phyloP scores from a whole-genome alignment of 2,329 filamentous ascomycete species.

The Botryotinia calthae region DNA sequence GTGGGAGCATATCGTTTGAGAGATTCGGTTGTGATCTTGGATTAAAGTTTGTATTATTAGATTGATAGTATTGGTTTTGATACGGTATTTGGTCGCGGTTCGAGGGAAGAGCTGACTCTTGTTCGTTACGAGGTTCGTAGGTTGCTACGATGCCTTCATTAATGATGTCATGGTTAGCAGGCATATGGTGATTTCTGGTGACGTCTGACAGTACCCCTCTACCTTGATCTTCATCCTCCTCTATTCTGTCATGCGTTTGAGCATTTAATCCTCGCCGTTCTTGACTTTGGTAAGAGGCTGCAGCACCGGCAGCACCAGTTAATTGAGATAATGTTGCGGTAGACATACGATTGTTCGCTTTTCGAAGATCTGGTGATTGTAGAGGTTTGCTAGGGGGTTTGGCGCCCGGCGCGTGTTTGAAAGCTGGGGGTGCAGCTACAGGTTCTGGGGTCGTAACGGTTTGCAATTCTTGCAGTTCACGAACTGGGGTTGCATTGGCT shows the following conservation, averaged over 20 bases:
- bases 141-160: slow-evolving; percentile 40
- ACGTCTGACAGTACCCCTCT: slow-evolving; percentile 43
- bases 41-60: slow-evolving; percentile 10
- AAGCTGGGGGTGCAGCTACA: slow-evolving; percentile 74
- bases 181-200: slow-evolving; percentile 37
- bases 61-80: slow-evolving; percentile 19
- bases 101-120: slow-evolving; percentile 14
- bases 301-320: slow-evolving; percentile 62
- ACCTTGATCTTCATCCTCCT: slow-evolving; percentile 39
- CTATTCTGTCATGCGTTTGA: slow-evolving; percentile 28
- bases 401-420: slow-evolving; percentile 71
- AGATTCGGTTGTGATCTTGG: slow-evolving; percentile 26
- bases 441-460: slow-evolving; percentile 63
- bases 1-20: slow-evolving; percentile 19
- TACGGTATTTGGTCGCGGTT: slow-evolving; percentile 25
- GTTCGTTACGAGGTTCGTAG: slow-evolving; percentile 25
- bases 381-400: slow-evolving; percentile 68
- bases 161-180: slow-evolving; percentile 38
- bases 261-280: slow-evolving; percentile 28
- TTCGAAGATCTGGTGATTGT: slow-evolving; percentile 73
- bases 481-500: slow-evolving; percentile 43
- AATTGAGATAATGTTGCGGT: slow-evolving; percentile 77
- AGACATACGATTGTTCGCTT: slow-evolving; percentile 81
- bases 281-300: slow-evolving; percentile 41
- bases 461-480: slow-evolving; percentile 56